Evolutionary conservation across 257 asterid species (phyloP).

Genomic region (Nicotiana tabacum): DNA sequence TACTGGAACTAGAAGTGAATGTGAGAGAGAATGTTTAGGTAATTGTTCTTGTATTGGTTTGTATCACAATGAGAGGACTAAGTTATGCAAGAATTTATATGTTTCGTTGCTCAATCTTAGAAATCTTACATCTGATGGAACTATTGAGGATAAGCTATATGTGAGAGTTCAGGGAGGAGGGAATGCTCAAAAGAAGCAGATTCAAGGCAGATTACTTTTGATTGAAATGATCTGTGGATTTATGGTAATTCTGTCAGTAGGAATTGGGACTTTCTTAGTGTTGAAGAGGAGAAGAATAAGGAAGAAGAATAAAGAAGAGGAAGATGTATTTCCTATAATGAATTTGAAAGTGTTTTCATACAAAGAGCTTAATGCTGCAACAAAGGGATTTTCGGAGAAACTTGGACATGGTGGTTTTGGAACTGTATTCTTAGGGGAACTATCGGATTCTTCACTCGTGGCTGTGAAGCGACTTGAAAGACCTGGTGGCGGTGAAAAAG

Average conservation of each 20-base stretch:
- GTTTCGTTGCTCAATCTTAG: conserved; percentile 52
- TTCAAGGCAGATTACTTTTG: conserved; percentile 18
- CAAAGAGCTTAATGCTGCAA: conserved; percentile 64
- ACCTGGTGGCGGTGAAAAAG: conserved; percentile 75
- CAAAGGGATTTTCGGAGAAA: conserved; percentile 69
- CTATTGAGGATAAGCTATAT: conserved; percentile 37
- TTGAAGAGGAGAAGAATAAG: conserved; percentile 33
- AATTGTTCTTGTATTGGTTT: conserved; percentile 75
- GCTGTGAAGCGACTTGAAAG: conserved; percentile 83
- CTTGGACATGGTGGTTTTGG: conserved; percentile 92
- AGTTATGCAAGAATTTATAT: conserved; percentile 51
- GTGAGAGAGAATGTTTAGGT: conserved; percentile 47
- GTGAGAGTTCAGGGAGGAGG: conserved; percentile 40
- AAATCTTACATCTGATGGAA: conserved; percentile 39
- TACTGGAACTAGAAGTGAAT: conserved; percentile 41
- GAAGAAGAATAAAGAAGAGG: conserved; percentile 36
- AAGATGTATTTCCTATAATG: conserved; percentile 43
- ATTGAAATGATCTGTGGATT: conserved; percentile 45
- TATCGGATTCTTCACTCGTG: conserved; percentile 48
- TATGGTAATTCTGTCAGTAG: conserved; percentile 35
- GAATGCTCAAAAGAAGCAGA: conserved; percentile 24
- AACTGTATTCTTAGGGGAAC: conserved; percentile 58
- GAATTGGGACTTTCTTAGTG: conserved; percentile 30
- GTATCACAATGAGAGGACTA: conserved; percentile 34
- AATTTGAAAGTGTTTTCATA: conserved; percentile 60